phyloP scores from a whole-genome alignment of 1,284 basidiomycete genomes.

The Neolentinus lepideus region DNA sequence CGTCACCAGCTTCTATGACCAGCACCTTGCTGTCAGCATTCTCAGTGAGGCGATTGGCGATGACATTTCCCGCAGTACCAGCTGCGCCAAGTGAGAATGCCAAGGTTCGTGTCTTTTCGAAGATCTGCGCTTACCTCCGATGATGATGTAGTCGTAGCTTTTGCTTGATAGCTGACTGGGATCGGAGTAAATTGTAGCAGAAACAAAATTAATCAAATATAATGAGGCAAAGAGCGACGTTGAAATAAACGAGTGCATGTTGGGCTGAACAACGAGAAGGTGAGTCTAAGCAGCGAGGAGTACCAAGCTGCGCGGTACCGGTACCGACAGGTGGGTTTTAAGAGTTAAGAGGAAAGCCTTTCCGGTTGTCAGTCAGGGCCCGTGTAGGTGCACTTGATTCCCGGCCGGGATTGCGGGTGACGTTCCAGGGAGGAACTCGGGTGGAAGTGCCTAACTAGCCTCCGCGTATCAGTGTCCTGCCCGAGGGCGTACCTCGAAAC shows the following conservation, averaged over 20 bases:
- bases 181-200: background rate
- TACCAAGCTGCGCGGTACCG: background rate
- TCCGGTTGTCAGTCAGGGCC: background rate
- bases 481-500: background rate
- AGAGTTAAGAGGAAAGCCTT: background rate
- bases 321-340: background rate
- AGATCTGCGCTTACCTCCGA: conserved; percentile 1
- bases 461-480: background rate
- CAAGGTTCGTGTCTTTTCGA: background rate
- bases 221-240: background rate
- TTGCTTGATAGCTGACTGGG: background rate
- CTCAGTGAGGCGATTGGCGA: conserved; percentile 16
- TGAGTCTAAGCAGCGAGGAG: background rate
- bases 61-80: conserved; percentile 12
- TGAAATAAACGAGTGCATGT: background rate
- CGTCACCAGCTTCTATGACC: conserved; percentile 15
- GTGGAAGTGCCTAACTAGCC: background rate
- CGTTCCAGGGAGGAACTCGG: too few species aligned
- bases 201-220: background rate
- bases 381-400: background rate
- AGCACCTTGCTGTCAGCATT: conserved; percentile 10
- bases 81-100: background rate
- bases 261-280: background rate
- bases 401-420: too few species aligned
- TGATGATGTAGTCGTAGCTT: conserved; percentile 6